Conservation (phyloP, 768 basidiomycete species). For the Leccinum fibrillosum region DNA sequence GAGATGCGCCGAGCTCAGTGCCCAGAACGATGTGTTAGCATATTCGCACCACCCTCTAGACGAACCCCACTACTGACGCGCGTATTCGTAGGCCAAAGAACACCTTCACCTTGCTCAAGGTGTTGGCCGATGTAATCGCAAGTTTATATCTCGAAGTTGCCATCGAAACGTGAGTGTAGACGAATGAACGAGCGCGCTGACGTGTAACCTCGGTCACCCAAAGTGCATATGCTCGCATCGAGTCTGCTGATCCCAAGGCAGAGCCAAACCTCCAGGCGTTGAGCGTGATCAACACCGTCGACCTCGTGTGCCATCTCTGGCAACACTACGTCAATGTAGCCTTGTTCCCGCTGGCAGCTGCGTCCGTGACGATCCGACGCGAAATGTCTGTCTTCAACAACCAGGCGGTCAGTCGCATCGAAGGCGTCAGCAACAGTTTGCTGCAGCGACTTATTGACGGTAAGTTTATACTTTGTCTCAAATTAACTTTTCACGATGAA, state of each 20-base stretch:
- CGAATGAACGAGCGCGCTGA: not conserved
- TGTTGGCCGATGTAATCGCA: constrained; percentile 84
- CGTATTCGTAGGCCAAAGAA: constrained; percentile 71
- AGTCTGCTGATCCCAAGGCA: constrained; percentile 66
- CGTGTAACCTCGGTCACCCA: constrained; percentile 3
- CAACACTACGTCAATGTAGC: constrained; percentile 94
- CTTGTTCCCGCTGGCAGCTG: constrained; percentile 79
- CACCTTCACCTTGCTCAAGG: constrained; percentile 75
- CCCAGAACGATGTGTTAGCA: constrained; percentile 79
- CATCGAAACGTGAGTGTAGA: constrained; percentile 78
- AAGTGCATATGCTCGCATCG: constrained; percentile 71
- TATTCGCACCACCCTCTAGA: not conserved
- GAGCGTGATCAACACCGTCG: constrained; percentile 62
- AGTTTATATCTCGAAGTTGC: constrained; percentile 87
- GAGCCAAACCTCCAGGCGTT: constrained; percentile 80
- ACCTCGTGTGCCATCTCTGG: constrained; percentile 94
- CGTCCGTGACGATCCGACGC: constrained; percentile 81
- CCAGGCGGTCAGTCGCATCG: constrained; percentile 79
- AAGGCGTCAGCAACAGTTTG: constrained; percentile 76
- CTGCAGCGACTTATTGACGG: constrained; percentile 82
- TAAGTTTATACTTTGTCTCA: constrained; percentile 34
- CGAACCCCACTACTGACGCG: not conserved
- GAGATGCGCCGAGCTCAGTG: constrained; percentile 86
- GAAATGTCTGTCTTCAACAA: constrained; percentile 94
- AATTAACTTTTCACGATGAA: not conserved